phyloP scores from a whole-genome alignment of 2,329 filamentous ascomycete genomes.

The Curvularia hawaiiensis region DNA sequence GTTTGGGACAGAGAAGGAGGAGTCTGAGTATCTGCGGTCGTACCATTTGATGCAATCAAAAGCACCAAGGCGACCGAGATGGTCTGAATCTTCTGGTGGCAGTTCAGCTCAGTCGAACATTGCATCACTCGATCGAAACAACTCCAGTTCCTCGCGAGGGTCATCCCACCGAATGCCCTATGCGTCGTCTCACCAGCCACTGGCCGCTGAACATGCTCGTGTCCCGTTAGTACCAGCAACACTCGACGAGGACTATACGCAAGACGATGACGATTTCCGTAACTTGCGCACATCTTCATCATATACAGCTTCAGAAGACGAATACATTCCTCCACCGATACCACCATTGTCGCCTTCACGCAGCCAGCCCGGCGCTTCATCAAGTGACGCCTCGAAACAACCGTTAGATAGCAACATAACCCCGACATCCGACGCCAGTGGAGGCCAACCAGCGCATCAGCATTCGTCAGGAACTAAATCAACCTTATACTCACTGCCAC shows the following conservation, averaged over 20 bases:
- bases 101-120: conserved; percentile 37
- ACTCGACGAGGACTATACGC: conserved; percentile 2
- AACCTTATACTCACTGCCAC: conserved; percentile 1
- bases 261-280: not conserved
- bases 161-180: conserved; percentile 20
- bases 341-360: conserved; percentile 23
- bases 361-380: conserved; percentile 6
- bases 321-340: conserved; percentile 14
- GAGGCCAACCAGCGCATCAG: conserved; percentile 1
- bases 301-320: conserved; percentile 10
- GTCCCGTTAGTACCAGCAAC: conserved; percentile 5
- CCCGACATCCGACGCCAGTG: not conserved
- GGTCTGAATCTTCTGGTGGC: conserved; percentile 29
- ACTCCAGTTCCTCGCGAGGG: conserved; percentile 33
- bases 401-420: not conserved
- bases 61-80: conserved; percentile 20
- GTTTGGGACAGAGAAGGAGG: conserved; percentile 19
- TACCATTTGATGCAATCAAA: conserved; percentile 17
- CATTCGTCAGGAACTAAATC: conserved; percentile 16
- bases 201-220: not conserved
- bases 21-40: conserved; percentile 11
- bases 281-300: conserved; percentile 4
- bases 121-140: conserved; percentile 33
- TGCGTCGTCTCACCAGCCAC: conserved; percentile 5
- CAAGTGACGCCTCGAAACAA: not conserved